Evolutionary conservation across 2,329 filamentous ascomycete species (phyloP).

Genomic region (Cytospora piceae): DNA sequence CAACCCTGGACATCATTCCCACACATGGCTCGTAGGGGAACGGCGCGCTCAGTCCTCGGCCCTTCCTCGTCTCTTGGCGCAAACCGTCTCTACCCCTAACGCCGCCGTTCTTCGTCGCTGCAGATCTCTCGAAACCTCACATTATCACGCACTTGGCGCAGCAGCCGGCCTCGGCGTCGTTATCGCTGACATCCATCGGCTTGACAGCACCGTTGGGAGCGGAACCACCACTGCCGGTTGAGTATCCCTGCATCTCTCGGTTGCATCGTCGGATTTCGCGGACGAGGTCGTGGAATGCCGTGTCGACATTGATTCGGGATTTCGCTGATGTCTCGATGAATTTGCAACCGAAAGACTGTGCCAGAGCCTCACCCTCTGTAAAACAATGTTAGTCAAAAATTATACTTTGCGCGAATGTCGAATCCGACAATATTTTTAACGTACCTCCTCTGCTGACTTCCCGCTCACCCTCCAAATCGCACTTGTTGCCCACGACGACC

Average conservation of each 20-base stretch:
- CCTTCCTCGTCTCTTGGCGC: slow-evolving; percentile 8
- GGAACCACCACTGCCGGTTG: slow-evolving; percentile 67
- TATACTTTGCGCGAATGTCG: slow-evolving; percentile 14
- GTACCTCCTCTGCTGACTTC: slow-evolving; percentile 90
- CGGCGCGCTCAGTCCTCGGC: slow-evolving; percentile 13
- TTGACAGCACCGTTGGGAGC: slow-evolving; percentile 64
- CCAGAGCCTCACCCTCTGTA: slow-evolving; percentile 86
- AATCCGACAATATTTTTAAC: slow-evolving; percentile 39
- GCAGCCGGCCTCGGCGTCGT: slow-evolving; percentile 72
- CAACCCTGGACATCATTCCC: slow-evolving; percentile 27
- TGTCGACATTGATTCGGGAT: slow-evolving; percentile 96
- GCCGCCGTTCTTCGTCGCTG: slow-evolving; percentile 13
- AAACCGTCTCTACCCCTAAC: slow-evolving; percentile 6
- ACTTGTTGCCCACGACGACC: slow-evolving; percentile 99
- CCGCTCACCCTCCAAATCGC: slow-evolving; percentile 91
- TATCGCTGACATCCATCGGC: slow-evolving; percentile 80
- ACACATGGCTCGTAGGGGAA: slow-evolving; percentile 16
- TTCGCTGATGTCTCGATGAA: slow-evolving; percentile 99
- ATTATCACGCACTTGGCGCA: slow-evolving; percentile 87
- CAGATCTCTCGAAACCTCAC: slow-evolving; percentile 53
- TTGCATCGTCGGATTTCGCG: slow-evolving; percentile 98
- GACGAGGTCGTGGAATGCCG: slow-evolving; percentile 97
- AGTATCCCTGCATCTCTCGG: slow-evolving; percentile 93
- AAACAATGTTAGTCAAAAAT: slow-evolving; percentile 22
- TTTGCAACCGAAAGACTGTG: slow-evolving; percentile 88